Evolutionary conservation across 2,329 filamentous ascomycete species (phyloP).

Genomic region (Cryphonectria carpinicola): DNA sequence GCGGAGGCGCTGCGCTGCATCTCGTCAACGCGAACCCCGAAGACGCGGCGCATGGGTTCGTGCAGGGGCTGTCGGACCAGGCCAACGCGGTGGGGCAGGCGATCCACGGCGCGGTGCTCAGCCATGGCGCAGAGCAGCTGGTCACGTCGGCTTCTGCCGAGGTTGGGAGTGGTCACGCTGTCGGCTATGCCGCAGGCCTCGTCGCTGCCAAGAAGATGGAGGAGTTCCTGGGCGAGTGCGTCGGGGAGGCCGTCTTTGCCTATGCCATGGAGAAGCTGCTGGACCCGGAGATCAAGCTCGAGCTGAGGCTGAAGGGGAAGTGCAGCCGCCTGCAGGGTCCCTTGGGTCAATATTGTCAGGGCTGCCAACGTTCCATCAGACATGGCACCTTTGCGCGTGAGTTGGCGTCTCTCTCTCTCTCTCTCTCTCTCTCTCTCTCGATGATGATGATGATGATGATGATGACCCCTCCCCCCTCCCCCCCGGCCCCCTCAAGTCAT

Average conservation of each 20-base stretch:
- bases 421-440: no score
- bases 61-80: slow-evolving; percentile 25
- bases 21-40: slow-evolving; percentile 20
- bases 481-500: not conserved
- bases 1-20: slow-evolving; percentile 10
- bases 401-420: not conserved
- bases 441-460: no score
- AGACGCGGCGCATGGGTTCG: slow-evolving; percentile 23
- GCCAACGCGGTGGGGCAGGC: slow-evolving; percentile 23
- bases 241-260: slow-evolving; percentile 25
- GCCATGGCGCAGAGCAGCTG: slow-evolving; percentile 22
- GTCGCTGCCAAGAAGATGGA: slow-evolving; percentile 29
- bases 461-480: no score
- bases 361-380: slow-evolving; percentile 22
- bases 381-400: slow-evolving; percentile 26
- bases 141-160: slow-evolving; percentile 10
- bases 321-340: slow-evolving; percentile 25
- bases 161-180: slow-evolving; percentile 19
- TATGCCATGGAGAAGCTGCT: slow-evolving; percentile 28
- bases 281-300: slow-evolving; percentile 26
- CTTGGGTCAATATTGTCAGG: slow-evolving; percentile 24
- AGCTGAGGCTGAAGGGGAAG: slow-evolving; percentile 23
- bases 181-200: slow-evolving; percentile 24
- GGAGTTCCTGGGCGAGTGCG: slow-evolving; percentile 24
- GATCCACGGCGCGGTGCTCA: slow-evolving; percentile 20